These are phyloP conservation scores for Lunasporangiospora selenospora DNA, from an alignment of 192 early-diverging fungal genomes.

Conservation along the genomic window DNA sequence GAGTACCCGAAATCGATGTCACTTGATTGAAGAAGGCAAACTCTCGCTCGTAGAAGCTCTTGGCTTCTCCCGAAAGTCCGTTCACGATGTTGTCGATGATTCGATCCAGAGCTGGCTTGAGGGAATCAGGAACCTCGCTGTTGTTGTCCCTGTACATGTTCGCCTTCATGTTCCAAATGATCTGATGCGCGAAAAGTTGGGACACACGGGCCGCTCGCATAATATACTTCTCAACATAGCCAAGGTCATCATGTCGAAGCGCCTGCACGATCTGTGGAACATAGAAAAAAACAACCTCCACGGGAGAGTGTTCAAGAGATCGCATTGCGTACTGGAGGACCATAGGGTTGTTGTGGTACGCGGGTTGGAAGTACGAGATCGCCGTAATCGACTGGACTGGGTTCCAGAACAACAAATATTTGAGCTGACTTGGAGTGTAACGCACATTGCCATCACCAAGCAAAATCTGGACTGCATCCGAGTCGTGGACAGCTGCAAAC, in stretches of 20 bases:
- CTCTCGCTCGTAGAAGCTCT: constrained; percentile 93
- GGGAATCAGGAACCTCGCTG: constrained; percentile 67
- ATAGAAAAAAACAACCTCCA: constrained; percentile 99
- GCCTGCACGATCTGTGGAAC: constrained; percentile 98
- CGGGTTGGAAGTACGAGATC: constrained; percentile 76
- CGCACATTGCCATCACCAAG: constrained; percentile 63
- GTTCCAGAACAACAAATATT: constrained; percentile 89
- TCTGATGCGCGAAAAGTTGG: constrained; percentile 99
- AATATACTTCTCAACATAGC: constrained; percentile 95
- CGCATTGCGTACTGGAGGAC: constrained; percentile 94
- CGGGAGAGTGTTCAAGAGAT: constrained; percentile 85
- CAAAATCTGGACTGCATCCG: constrained; percentile 78
- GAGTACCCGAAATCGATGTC: constrained; percentile 96
- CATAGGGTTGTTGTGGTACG: constrained; percentile 79
- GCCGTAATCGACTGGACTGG: constrained; percentile 92
- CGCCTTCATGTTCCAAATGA: constrained; percentile 99
- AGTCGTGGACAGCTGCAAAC: constrained; percentile 67
- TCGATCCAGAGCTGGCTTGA: constrained; percentile 91
- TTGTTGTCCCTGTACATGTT: constrained; percentile 72
- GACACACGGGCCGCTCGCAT: constrained; percentile 91
- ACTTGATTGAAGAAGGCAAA: constrained; percentile 95
- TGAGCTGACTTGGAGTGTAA: constrained; percentile 26
- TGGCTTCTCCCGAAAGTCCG: constrained; percentile 83
- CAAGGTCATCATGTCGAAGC: constrained; percentile 82
- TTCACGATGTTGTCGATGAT: constrained; percentile 84